Evolutionary conservation across 2,329 filamentous ascomycete genomes (phyloP), one percentile per base, ranked within the genome.

Genomic region (Colletotrichum shisoi): DNA sequence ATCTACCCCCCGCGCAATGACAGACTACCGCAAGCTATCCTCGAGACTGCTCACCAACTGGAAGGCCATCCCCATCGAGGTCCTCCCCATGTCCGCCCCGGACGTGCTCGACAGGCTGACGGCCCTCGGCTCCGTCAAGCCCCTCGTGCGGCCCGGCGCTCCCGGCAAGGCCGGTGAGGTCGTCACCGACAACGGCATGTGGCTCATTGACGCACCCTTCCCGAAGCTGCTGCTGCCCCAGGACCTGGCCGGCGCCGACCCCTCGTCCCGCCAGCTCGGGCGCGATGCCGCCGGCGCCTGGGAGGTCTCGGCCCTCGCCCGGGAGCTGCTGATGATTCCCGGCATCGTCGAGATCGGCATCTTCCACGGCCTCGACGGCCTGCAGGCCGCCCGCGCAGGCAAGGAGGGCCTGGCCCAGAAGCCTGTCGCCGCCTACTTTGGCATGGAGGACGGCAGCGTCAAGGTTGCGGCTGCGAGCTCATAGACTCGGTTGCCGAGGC

Each of bases 141-240:
- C 95, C 2, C 82, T 81, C 40, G 84, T 98, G 62, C 87, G 95
- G 62, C 86, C 89, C 68, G 91, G 91, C 27, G 82, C 89, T 13
- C 85, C 91, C 60, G 85, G 87, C 69, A 96, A 96, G 80, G 91
- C 92, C 19, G 92, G 92, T 27, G 92, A 94, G 37, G 86, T 96
- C 59, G 83, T 82, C 44, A 85, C 83, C 0, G 83, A 85, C 69
- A 84, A 84, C 44, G 83, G 83, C 45, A 86, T 86, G 74, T 91
- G 89, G 89, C 91, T 99, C 73, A 89, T 99, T 71, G 95, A 99
- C 75, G 95, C 95, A 13, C 93, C 93, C 0, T 98, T 99, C 80
- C 80, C 85, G 57, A 85, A 89, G 4, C 83, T 98, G 59, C 80
- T 92, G 56, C 86, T 91, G n/a, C 72, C 82, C 21, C 80, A 82